Evolutionary conservation across 208 protist genomes (phyloP), one percentile per base, ranked within the genome.

Genomic region (Trypanosomatidae sp.): DNA sequence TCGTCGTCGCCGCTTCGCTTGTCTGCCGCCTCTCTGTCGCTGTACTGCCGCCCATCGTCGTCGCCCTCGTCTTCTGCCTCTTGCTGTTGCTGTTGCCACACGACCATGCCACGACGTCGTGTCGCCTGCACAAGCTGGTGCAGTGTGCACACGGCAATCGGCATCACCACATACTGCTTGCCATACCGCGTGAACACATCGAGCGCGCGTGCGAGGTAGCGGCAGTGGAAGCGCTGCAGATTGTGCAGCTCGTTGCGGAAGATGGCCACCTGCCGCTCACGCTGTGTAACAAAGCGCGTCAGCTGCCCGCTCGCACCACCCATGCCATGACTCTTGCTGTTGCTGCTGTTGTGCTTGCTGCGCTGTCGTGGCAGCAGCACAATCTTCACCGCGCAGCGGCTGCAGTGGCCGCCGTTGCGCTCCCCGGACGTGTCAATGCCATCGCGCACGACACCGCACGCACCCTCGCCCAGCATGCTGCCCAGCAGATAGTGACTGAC

Each of bases 401-500:
- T 39, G n/a, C n/a, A n/a, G 33, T 71, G 61, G 13, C 49, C 39
- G 10, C 48, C 39, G 37, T 56, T 61, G 60, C 60, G 58, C 42
- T 74, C 76, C 7, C 49, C 62, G 22, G 57, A 75, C 15, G 72
- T 61, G 52, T 84, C 61, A 43, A 92, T 71, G 20, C 72, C 71
- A 44, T 92, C 83, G 3, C 83, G 77, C 28, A 92, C 78, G 1
- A 70, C 68, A 19, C 78, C 74, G 54, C 74, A 81, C 20, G 57
- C 48, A 25, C 83, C 83, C 43, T 92, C 83, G 1, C 83, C 83
- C 7, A 88, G 56, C 15, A 92, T 50, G 2, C 74, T 62, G 11
- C 83, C 83, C 7, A 92, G 58, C 32, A 92, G 71, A 57, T 92
- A 92, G 50, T 66, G 61, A 33, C 67, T 81, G 8, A 92, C 75